Evolutionary conservation across 345 rosid species (phyloP).

Genomic region (Populus tremula): DNA sequence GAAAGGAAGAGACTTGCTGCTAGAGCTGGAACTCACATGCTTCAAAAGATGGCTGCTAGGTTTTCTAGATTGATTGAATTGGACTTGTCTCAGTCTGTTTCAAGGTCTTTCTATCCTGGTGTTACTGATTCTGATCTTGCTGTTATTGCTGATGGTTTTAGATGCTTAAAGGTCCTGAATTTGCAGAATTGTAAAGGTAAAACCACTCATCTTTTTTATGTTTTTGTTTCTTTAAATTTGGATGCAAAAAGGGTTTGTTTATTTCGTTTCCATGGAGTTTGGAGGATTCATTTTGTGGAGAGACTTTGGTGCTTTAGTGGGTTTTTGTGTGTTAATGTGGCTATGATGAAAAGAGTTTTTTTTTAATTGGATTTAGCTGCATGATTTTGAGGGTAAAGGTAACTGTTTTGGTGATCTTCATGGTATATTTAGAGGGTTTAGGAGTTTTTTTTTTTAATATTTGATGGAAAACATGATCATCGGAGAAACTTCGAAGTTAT

Average conservation of each 20-base stretch:
- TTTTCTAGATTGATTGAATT: slow-evolving; percentile 64
- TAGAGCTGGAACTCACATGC: slow-evolving; percentile 94
- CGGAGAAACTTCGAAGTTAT: not conserved
- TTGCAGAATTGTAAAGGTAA: slow-evolving; percentile 74
- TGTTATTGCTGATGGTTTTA: slow-evolving; percentile 66
- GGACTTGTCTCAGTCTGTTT: slow-evolving; percentile 88
- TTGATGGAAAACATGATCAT: not conserved
- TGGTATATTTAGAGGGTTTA: not conserved
- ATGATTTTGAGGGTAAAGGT: not conserved
- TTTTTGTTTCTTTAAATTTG: not conserved
- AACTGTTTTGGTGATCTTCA: not conserved
- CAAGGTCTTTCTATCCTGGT: slow-evolving; percentile 88
- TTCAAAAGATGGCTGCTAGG: slow-evolving; percentile 71
- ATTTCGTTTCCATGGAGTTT: not conserved
- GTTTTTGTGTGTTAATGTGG: not conserved
- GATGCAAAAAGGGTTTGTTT: not conserved
- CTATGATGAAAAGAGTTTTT: not conserved
- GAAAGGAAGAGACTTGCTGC: slow-evolving; percentile 84
- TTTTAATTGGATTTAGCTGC: not conserved
- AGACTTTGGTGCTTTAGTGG: not conserved
- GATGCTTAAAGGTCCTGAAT: slow-evolving; percentile 53
- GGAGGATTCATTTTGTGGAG: not conserved
- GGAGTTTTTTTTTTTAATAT: not conserved
- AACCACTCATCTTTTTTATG: not conserved
- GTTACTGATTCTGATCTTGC: slow-evolving; percentile 81